Evolutionary conservation across 1,284 basidiomycete genomes (phyloP), one percentile per base, ranked within the genome.

Genomic region (Ganoderma resinaceum): DNA sequence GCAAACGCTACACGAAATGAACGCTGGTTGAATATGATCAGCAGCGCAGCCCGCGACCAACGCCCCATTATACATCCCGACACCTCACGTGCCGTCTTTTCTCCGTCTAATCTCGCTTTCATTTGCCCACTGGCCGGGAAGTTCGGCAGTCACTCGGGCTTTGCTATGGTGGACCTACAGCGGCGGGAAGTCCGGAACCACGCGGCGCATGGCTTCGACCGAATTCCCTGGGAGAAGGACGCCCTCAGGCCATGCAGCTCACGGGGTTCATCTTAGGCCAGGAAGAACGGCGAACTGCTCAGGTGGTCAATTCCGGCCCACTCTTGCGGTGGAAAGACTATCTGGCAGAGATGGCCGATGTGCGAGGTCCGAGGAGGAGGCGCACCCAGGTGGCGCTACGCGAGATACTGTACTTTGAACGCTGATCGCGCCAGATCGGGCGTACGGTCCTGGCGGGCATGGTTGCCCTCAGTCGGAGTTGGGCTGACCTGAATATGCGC

Each of bases 231-330:
- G 46, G 49, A 35, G 67, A 69, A 68, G 70, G 29, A 33, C 29
- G 29, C 52, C 16, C 52, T 31, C 52, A 46, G 29, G 23, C 18
- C 58, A 40, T 61, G 49, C 62, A 46, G 59, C 20, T 53, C 71
- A 69, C 63, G 66, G 66, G 67, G 64, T 66, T 61, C 61, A 61
- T 40, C 33, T 42, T 58, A 59, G 66, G 66, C 61, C 59, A 71
- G 66, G 66, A 42, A 68, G 67, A 66, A 66, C 70, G 70, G 70
- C 66, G 70, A 71, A 66, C 68, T 71, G 70, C 67, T 71, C 70
- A 69, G 70, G 67, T 65, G 70, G 65, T 29, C 67, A 33, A 43
- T 46, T 37, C 62, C 67, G 66, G 66, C 38, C 70, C 66, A 67
- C 57, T 64, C 60, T 49, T 37, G 66, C 61, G 67, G 70, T 69